Evolutionary conservation across 805 yeast genomes (phyloP), one percentile per base, ranked within the genome.

Genomic region (Ascoidea tarda): DNA sequence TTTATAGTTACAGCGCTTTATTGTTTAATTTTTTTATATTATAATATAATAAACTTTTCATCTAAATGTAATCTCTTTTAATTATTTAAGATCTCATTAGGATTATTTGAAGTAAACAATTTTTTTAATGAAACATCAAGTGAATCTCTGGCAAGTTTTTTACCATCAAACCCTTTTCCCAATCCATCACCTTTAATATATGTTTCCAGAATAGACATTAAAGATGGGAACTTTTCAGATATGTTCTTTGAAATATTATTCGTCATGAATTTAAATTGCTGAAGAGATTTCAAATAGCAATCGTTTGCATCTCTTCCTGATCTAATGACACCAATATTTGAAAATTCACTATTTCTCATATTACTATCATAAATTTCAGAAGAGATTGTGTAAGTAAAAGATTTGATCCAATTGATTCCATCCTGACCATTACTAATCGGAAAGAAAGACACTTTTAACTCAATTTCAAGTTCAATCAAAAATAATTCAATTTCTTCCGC

Each of bases 251-350:
- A 76, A 52, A 74, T 74, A 2, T 72, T 61, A 6, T 70, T 73
- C 2, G 85, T 81, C 73, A 84, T 72, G 56, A 72, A 68, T 52
- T 77, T 79, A 57, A 84, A 72, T 53, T 82, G 82, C 51, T 74
- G 71, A 32, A 84, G 57, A 52, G 80, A 71, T 57, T 75, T 75
- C 5, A 71, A 56, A 58, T 71, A 75, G 0, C 80, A 72, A 47
- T 76, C 77, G 31, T 65, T 64, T 4, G 67, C 58, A 58, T 73
- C 75, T 10, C 68, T 64, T 0, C 85, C 85, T 5, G 85, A 78
- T 59, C 70, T 74, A 8, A 81, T 72, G 1, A 63, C 67, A 5
- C 82, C 81, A 6, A 84, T 63, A 57, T 77, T 79, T 0, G 83
- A 73, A 52, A 79, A 70, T 46, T 75, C 75, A 53, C 71, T 69